A percentile compares a stretch with the other conserved stretches of the same genome.
Conservation (phyloP, 257 asterid genomes). For the Parsonsia alboflavescens region DNA sequence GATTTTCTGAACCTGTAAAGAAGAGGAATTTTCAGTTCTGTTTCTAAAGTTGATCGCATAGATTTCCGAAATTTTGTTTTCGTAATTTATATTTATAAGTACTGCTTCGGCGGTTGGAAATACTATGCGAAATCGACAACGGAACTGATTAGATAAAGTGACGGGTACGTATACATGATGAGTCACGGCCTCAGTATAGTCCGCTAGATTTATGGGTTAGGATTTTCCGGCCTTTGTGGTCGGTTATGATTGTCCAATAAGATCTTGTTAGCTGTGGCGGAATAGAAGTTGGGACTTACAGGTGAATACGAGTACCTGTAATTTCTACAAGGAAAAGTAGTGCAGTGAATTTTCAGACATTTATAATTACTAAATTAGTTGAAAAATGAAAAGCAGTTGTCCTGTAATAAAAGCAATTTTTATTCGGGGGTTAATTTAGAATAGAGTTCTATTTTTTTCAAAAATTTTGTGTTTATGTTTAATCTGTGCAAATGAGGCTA, state of each 20-base stretch:
- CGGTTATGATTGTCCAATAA: not conserved
- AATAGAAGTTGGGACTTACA: no score
- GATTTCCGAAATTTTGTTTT: not conserved
- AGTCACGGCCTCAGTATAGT: not conserved
- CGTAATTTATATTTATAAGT: slow-evolving; percentile 6
- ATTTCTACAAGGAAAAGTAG: no score
- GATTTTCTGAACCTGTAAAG: not conserved
- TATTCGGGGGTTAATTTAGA: no score
- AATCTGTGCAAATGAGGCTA: no score
- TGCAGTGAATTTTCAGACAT: no score
- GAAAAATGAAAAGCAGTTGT: no score
- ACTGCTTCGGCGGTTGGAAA: slow-evolving; percentile 17
- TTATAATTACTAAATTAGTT: no score
- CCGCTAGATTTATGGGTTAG: not conserved
- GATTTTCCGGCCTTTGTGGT: not conserved
- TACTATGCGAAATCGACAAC: not conserved
- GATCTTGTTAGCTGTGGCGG: no score
- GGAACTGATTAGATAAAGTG: not conserved
- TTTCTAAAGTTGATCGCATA: not conserved
- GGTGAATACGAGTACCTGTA: no score
- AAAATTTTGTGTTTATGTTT: no score
- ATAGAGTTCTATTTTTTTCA: no score
- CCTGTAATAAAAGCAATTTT: no score
- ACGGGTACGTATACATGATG: not conserved
- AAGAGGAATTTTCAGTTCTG: not conserved